phyloP scores from a whole-genome alignment of 1,139 yeast genomes.

The Casaregolazyma suthepensis region DNA sequence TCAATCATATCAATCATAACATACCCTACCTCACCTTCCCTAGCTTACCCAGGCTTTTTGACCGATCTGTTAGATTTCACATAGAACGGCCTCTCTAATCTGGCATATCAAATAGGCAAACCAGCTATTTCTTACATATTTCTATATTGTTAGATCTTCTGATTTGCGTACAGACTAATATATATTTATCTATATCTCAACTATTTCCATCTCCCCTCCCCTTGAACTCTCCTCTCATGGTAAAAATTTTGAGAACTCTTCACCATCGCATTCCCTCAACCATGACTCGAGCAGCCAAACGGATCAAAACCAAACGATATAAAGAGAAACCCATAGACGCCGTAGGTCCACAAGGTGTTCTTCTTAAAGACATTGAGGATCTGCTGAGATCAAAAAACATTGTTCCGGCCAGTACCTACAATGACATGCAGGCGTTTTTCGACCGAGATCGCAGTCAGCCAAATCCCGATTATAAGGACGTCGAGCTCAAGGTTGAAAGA shows the following conservation, averaged over 20 bases:
- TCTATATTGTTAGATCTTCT: background rate
- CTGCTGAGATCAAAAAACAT: constrained; percentile 44
- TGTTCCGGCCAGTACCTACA: constrained; percentile 43
- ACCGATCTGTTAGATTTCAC: constrained; percentile 18
- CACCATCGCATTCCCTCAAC: background rate
- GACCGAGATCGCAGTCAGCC: constrained; percentile 50
- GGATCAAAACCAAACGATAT: constrained; percentile 42
- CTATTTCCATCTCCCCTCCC: background rate
- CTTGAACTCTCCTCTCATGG: background rate
- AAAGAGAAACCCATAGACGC: constrained; percentile 62
- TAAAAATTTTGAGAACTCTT: background rate
- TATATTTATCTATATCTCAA: background rate
- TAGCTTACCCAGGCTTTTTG: constrained; percentile 27
- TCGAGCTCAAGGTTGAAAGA: constrained; percentile 41
- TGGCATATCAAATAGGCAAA: constrained; percentile 16
- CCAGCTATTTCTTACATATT: background rate
- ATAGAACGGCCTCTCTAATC: constrained; percentile 24
- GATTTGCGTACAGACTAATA: background rate
- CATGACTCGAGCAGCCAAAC: constrained; percentile 17
- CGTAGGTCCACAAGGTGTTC: constrained; percentile 76
- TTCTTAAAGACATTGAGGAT: constrained; percentile 65
- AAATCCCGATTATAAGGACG: constrained; percentile 54
- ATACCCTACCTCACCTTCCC: too few species aligned
- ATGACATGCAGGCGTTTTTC: constrained; percentile 60
- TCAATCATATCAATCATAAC: too few species aligned